These are phyloP conservation scores for Tetrapyrgos nigripes DNA, from an alignment of 1,284 basidiomycete species.

Conservation along the genomic window DNA sequence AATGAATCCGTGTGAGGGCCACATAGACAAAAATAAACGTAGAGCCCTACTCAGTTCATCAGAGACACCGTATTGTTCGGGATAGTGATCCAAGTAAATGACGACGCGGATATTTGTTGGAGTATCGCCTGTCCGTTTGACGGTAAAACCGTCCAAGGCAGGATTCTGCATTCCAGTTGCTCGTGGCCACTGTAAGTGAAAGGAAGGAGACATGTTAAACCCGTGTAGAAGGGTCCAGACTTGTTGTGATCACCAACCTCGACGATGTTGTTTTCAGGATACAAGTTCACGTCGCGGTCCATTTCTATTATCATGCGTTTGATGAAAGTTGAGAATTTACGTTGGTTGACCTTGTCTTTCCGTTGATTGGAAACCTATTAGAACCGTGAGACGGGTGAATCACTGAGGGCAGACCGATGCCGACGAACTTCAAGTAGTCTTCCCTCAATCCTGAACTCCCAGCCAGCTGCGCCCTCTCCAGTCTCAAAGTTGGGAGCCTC, in stretches of 20 bases:
- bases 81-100: constrained; percentile 85
- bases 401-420: neutral
- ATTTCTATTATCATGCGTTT: constrained; percentile 89
- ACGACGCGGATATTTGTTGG: constrained; percentile 82
- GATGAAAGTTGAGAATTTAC: constrained; percentile 89
- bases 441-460: constrained; percentile 91
- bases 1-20: neutral
- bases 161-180: constrained; percentile 61
- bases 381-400: neutral
- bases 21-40: neutral
- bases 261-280: constrained; percentile 82
- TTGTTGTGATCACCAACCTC: constrained; percentile 56
- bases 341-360: constrained; percentile 69
- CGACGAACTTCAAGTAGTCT: constrained; percentile 76
- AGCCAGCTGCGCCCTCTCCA: constrained; percentile 87
- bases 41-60: constrained; percentile 70
- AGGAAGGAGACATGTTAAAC: neutral
- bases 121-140: constrained; percentile 83
- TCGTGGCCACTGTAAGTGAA: constrained; percentile 69
- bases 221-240: neutral
- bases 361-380: constrained; percentile 65
- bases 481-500: constrained; percentile 56
- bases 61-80: constrained; percentile 85
- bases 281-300: constrained; percentile 83
- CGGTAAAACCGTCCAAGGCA: constrained; percentile 87